These are phyloP conservation scores for Entrophospora sp. DNA, from an alignment of 192 early-diverging fungal species.

Conservation along the genomic window DNA sequence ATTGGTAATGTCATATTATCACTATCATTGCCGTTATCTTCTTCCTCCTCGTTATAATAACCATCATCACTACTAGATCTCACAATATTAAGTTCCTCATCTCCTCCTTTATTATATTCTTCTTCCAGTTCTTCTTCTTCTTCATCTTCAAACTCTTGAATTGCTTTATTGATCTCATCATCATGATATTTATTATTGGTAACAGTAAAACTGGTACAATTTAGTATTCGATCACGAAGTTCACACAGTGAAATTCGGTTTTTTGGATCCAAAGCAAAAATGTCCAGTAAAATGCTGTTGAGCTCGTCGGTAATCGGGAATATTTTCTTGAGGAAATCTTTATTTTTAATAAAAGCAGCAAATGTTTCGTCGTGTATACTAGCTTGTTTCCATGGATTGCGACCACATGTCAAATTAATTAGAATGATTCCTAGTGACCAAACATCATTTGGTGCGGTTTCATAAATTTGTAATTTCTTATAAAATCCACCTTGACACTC, in stretches of 20 bases:
- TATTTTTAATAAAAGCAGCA: slow-evolving; percentile 39
- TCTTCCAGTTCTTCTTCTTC: no score
- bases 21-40: no score
- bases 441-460: slow-evolving; percentile 59
- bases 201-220: slow-evolving; percentile 38
- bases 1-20: no score
- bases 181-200: slow-evolving; percentile 20
- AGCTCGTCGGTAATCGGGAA: slow-evolving; percentile 51
- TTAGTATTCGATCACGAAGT: slow-evolving; percentile 29
- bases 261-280: slow-evolving; percentile 39
- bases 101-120: no score
- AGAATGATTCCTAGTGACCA: slow-evolving; percentile 94
- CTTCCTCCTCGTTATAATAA: no score
- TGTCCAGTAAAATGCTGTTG: slow-evolving; percentile 40
- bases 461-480: slow-evolving; percentile 51
- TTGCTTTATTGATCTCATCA: not conserved
- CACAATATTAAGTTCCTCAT: no score
- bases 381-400: slow-evolving; percentile 72
- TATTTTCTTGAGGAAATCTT: slow-evolving; percentile 56
- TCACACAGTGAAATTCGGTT: slow-evolving; percentile 36
- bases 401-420: slow-evolving; percentile 68
- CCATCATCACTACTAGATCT: no score
- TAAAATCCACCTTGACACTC: slow-evolving; percentile 62
- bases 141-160: not conserved
- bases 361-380: slow-evolving; percentile 53